Evolutionary conservation across 1,284 basidiomycete species (phyloP).

Genomic region (Boletus smithii): DNA sequence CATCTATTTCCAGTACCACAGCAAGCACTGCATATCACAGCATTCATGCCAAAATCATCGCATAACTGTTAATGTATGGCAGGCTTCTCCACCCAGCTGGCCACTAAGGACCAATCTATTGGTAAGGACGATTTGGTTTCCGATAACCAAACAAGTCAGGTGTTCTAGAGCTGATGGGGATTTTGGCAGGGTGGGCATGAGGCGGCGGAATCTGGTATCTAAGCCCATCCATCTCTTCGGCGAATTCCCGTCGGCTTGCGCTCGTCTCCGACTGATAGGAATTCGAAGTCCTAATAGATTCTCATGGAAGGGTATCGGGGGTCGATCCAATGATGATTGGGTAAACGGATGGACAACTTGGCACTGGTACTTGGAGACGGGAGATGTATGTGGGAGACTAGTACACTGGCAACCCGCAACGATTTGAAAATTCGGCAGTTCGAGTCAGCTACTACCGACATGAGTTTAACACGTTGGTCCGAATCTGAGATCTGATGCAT

Average conservation of each 20-base stretch:
- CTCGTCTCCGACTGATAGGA: neutral
- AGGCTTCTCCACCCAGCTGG: neutral
- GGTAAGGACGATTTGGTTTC: neutral
- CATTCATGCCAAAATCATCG: conserved; percentile 1
- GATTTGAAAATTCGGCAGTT: conserved; percentile 1
- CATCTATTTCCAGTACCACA: conserved; percentile 12
- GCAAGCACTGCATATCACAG: conserved; percentile 19
- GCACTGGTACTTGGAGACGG: neutral
- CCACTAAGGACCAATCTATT: conserved; percentile 2
- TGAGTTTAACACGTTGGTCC: neutral
- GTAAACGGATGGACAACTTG: neutral
- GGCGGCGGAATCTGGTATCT: too few relatives aligned
- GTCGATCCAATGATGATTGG: neutral
- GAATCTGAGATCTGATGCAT: too few relatives aligned
- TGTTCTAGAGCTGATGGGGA: neutral
- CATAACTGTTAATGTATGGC: neutral
- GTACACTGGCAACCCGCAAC: neutral
- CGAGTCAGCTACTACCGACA: neutral
- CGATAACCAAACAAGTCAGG: neutral
- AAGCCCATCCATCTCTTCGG: neutral
- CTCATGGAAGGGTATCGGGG: neutral
- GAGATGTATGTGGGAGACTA: neutral
- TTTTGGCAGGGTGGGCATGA: too few relatives aligned
- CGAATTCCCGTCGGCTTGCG: neutral
- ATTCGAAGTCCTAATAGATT: neutral